Evolutionary conservation across 345 rosid species (phyloP), one percentile per base, ranked within the genome.

Genomic region (Eucalyptus paniculata): DNA sequence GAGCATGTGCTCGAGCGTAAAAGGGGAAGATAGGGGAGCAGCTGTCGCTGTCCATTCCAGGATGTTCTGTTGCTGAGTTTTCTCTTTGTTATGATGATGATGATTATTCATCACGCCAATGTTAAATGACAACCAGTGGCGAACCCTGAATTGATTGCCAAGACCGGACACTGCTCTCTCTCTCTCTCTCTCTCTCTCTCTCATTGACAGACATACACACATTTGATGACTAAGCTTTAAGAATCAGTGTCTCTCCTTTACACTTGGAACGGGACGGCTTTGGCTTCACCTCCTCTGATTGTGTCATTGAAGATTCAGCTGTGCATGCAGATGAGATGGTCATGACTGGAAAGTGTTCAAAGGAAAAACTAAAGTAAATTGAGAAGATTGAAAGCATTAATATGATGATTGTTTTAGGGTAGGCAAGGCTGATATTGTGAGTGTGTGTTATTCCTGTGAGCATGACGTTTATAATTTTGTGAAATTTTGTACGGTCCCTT

Each of bases 111-210:
- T 21, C 85, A 77, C 12, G 47, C 85, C 85, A 21, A 40, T 77
- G 47, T 77, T 77, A 40, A 77, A 77, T 77, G 85, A 21, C 83
- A 77, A 50, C 87, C n/a, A 50, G n/a, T 80, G 23, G 51, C 42
- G 49, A 85, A 91, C 88, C 91, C 92, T 92, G 93, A 92, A 92
- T 92, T 92, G 80, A 91, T 93, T 92, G 88, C 91, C 77, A 28
- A 56, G 69, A 72, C 44, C 82, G 19, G 44, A 72, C 24, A 34
- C 24, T 9, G 11, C 80, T 15, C 77, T n/a, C 77, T n/a, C 77
- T n/a, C 72, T 32, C 19, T 62, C 77, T 65, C 72, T 65, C 72
- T 65, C 77, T 65, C 80, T 16, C 21, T 67, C 77, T n/a, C 77
- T n/a, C 80, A 34, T 34, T 34, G 44, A 34, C 24, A 77, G 47